Evolutionary conservation across 2,329 filamentous ascomycete species (phyloP).

Genomic region (Chalaropsis ovoidea): DNA sequence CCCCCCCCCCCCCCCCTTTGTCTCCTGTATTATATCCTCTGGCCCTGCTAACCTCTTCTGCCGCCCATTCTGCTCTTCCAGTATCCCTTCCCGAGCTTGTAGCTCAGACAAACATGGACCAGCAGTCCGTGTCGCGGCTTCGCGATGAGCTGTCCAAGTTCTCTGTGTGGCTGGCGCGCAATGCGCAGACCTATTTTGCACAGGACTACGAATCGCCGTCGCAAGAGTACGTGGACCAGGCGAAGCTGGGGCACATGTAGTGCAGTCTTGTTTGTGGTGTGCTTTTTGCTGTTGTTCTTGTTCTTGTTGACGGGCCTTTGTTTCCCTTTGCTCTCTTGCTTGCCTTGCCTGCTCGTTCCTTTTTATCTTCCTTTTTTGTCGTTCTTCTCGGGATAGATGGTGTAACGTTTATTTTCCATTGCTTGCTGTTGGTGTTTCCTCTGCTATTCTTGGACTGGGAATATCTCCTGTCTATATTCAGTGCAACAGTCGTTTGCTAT

Average conservation of each 20-base stretch:
- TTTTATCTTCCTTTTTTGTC: conserved; percentile 1
- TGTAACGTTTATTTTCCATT: conserved; percentile 14
- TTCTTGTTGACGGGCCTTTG: not conserved
- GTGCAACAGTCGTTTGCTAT: not conserved
- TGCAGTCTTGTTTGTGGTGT: not conserved
- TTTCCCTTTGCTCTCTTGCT: not conserved
- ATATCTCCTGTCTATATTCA: conserved; percentile 7
- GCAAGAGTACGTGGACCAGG: conserved; percentile 61
- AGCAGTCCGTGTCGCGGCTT: conserved; percentile 76
- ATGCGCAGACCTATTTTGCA: conserved; percentile 67
- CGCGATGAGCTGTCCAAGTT: conserved; percentile 83
- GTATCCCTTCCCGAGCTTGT: conserved; percentile 87
- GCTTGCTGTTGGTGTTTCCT: conserved; percentile 11
- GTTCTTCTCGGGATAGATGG: conserved; percentile 6
- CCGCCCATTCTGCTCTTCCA: conserved; percentile 32
- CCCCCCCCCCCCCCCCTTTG: not conserved
- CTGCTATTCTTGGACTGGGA: not conserved
- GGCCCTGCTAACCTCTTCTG: conserved; percentile 1
- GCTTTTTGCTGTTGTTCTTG: not conserved
- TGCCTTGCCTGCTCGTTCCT: not conserved
- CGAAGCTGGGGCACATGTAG: conserved; percentile 32
- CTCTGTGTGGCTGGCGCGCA: conserved; percentile 71
- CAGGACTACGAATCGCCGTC: conserved; percentile 63
- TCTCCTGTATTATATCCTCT: not conserved
- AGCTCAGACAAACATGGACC: conserved; percentile 96